These are phyloP conservation scores for Baorangia bicolor DNA, from an alignment of 768 basidiomycete genomes.

Conservation along the genomic window DNA sequence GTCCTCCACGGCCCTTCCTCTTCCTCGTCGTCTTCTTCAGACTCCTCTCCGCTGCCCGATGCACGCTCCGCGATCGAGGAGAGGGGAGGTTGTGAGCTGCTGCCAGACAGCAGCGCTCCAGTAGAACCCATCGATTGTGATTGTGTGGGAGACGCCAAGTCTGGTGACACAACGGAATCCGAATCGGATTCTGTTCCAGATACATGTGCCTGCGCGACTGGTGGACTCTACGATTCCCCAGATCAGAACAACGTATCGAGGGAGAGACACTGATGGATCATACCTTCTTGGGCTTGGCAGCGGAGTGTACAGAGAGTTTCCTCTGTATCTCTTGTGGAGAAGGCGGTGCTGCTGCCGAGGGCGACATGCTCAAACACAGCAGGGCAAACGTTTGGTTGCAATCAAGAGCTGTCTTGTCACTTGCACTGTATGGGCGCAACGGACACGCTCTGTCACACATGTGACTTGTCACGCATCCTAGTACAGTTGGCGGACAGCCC, in stretches of 20 bases:
- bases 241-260: slow-evolving; percentile 15
- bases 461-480: slow-evolving; percentile 24
- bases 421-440: slow-evolving; percentile 4
- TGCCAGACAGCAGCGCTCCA: slow-evolving; percentile 30
- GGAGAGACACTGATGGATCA: neutral
- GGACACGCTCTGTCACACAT: slow-evolving; percentile 22
- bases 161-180: slow-evolving; percentile 65
- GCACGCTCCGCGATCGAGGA: slow-evolving; percentile 77
- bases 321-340: slow-evolving; percentile 84
- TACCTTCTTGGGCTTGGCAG: slow-evolving; percentile 52
- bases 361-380: slow-evolving; percentile 23
- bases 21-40: slow-evolving; percentile 72
- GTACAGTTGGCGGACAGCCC: neutral
- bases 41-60: slow-evolving; percentile 70
- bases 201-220: slow-evolving; percentile 35
- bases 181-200: slow-evolving; percentile 88
- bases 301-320: slow-evolving; percentile 77
- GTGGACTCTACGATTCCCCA: slow-evolving; percentile 30
- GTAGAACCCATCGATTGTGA: slow-evolving; percentile 36
- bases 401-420: slow-evolving; percentile 11
- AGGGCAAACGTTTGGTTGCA: slow-evolving; percentile 11
- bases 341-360: slow-evolving; percentile 52
- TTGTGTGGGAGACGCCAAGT: slow-evolving; percentile 40
- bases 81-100: slow-evolving; percentile 50
- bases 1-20: slow-evolving; percentile 66